Percentiles rank a stretch among this genome's conserved stretches.
Conservation (phyloP, 2,329 filamentous ascomycete genomes). For the Venturiaceae sp. region DNA sequence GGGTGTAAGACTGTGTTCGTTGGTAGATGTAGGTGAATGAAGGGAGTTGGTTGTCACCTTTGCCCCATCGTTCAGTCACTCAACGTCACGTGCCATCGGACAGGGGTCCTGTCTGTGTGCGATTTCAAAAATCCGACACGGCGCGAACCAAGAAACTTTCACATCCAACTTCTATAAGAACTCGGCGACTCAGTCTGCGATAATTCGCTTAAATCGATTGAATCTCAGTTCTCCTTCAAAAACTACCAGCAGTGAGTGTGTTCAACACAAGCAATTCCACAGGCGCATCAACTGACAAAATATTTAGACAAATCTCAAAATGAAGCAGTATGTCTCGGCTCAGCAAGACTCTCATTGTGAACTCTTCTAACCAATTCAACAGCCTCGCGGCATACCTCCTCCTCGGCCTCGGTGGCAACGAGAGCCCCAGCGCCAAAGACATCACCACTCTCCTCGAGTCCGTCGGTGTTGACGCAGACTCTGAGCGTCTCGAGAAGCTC, state of each 20-base stretch:
- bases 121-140: too few relatives aligned
- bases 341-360: conserved; percentile 14
- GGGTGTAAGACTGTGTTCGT: neutral
- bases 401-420: conserved; percentile 87
- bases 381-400: conserved; percentile 99
- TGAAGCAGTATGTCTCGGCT: conserved; percentile 23
- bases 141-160: too few relatives aligned
- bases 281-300: neutral
- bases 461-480: conserved; percentile 90
- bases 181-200: conserved; percentile 99
- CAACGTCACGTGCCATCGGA: too few relatives aligned
- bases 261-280: neutral
- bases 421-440: conserved; percentile 73
- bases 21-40: neutral
- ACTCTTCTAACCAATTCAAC: conserved; percentile 73
- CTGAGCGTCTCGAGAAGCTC: conserved; percentile 76
- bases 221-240: conserved; percentile 51
- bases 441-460: conserved; percentile 83
- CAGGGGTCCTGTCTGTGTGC: too few relatives aligned
- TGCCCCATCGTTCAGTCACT: too few relatives aligned
- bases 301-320: conserved; percentile 9
- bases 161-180: neutral
- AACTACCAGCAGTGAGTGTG: neutral
- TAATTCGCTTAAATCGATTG: conserved; percentile 99
- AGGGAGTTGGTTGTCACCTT: neutral